Evolutionary conservation across 306 rosid genomes (phyloP).

Genomic region (Carpinus fangiana): DNA sequence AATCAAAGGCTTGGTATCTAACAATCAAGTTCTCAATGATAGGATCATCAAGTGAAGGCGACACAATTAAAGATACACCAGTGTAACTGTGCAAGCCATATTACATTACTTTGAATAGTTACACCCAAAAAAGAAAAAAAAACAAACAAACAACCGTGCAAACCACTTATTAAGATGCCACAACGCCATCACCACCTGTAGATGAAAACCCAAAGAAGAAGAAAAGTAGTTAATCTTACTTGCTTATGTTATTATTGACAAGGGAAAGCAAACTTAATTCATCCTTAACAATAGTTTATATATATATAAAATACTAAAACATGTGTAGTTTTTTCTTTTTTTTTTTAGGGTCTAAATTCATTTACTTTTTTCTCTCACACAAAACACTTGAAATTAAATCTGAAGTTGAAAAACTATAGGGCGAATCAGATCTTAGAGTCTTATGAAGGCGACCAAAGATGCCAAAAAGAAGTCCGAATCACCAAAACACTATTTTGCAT

Average conservation of each 20-base stretch:
- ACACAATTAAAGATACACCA: neutral
- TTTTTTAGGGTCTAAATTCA: neutral
- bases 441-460: neutral
- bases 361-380: no score
- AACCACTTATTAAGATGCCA: slow-evolving; percentile 12
- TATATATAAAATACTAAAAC: neutral
- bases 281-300: neutral
- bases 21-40: neutral
- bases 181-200: slow-evolving; percentile 15
- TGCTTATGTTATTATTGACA: neutral
- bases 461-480: neutral
- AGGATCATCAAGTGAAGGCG: neutral
- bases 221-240: neutral
- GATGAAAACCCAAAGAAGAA: neutral
- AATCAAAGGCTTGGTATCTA: neutral
- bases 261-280: neutral
- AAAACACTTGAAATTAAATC: no score
- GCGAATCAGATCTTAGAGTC: neutral
- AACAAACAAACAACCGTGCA: neutral
- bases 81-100: neutral
- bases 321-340: no score
- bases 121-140: no score
- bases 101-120: neutral
- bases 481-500: neutral
- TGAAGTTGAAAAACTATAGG: no score